These are phyloP conservation scores for Cryptosporidium sp. DNA, from an alignment of 169 alveolate genomes.

Conservation along the genomic window DNA sequence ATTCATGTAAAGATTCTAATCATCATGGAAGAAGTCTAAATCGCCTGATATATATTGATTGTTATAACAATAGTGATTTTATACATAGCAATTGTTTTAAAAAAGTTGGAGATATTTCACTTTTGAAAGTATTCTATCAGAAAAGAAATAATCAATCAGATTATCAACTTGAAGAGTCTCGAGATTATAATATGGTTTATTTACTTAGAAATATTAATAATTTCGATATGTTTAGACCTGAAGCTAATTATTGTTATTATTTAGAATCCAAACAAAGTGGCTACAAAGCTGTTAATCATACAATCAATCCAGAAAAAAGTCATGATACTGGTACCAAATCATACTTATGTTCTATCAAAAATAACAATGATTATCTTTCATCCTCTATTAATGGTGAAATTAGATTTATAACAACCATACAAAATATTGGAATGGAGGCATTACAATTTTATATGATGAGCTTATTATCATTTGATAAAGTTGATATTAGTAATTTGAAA, in stretches of 20 bases:
- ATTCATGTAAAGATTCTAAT: neutral
- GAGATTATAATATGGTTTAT: conserved; percentile 1
- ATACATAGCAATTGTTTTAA: neutral
- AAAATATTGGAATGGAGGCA: conserved; percentile 50
- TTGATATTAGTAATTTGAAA: neutral
- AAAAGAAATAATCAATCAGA: neutral
- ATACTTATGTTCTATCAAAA: conserved; percentile 38
- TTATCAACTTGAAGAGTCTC: neutral
- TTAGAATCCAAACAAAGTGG: neutral
- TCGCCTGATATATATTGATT: conserved; percentile 11
- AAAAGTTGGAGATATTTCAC: conserved; percentile 17
- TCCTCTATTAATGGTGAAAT: conserved; percentile 16
- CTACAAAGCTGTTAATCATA: neutral
- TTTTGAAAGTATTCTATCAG: neutral
- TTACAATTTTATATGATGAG: conserved; percentile 32
- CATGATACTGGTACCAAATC: neutral
- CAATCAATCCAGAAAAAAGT: neutral
- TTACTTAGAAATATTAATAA: conserved; percentile 28
- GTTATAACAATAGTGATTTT: conserved; percentile 49
- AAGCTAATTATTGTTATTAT: conserved; percentile 21
- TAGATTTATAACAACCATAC: conserved; percentile 47
- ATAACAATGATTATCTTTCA: conserved; percentile 37
- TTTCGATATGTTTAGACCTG: neutral
- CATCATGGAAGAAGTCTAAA: neutral
- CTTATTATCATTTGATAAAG: neutral